Percentiles rank a stretch among this genome's conserved stretches.
Evolutionary conservation across 495 filamentous ascomycete genomes (phyloP).

Genomic region (Podospora australis): DNA sequence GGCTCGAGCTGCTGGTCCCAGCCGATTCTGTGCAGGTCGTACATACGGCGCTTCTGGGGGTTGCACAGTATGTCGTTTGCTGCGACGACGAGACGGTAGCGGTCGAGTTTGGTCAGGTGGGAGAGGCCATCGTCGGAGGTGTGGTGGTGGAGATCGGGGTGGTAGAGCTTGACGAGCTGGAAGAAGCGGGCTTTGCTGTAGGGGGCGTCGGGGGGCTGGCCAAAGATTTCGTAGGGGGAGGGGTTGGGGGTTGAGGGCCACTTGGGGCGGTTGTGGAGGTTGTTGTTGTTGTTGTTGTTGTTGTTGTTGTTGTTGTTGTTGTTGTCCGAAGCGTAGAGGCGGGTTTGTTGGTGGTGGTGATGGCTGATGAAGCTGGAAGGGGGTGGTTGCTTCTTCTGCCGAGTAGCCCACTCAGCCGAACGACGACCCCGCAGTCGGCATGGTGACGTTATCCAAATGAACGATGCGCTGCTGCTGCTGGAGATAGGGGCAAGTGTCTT

Average conservation of each 20-base stretch:
- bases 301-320: neutral
- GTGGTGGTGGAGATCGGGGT: conserved; percentile 67
- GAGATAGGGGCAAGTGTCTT: conserved; percentile 24
- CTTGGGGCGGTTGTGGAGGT: conserved; percentile 17
- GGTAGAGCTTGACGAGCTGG: conserved; percentile 89
- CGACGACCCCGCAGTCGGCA: conserved; percentile 13
- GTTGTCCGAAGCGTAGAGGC: conserved; percentile 19
- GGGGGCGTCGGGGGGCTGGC: conserved; percentile 50
- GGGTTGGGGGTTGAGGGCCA: conserved; percentile 45
- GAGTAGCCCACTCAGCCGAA: too few species aligned
- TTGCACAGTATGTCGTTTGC: conserved; percentile 90
- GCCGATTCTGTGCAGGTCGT: conserved; percentile 74
- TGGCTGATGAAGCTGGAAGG: neutral
- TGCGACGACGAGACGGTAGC: conserved; percentile 78
- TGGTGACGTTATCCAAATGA: conserved; percentile 27
- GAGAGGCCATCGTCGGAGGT: conserved; percentile 39
- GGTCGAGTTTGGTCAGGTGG: conserved; percentile 60
- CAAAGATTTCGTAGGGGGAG: conserved; percentile 91
- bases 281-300: conserved; percentile 26
- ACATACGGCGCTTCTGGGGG: conserved; percentile 65
- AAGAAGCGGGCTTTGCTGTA: conserved; percentile 84
- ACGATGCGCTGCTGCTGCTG: conserved; percentile 14
- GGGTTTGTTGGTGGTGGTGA: neutral
- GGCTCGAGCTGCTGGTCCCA: conserved; percentile 53
- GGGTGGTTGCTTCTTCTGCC: neutral